These are phyloP conservation scores for Choanephora cucurbitarum DNA, from an alignment of 371 early-diverging fungal species.

Conservation along the genomic window DNA sequence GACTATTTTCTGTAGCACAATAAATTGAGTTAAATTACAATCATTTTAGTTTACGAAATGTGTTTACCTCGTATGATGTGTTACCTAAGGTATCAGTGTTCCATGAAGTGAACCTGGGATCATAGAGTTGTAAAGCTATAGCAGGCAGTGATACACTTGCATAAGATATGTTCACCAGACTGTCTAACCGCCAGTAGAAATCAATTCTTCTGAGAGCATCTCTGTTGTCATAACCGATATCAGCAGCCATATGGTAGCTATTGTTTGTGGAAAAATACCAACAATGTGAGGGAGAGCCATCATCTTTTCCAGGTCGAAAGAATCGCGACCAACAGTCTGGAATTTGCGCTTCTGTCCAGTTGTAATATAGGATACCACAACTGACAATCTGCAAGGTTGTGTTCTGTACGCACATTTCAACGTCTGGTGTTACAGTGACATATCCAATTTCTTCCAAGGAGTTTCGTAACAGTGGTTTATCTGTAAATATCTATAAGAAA, in stretches of 20 bases:
- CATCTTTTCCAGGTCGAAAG: conserved; percentile 9
- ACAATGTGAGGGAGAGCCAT: conserved; percentile 17
- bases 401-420: conserved; percentile 41
- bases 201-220: conserved; percentile 35
- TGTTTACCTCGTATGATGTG: conserved; percentile 29
- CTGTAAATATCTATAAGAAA: conserved; percentile 37
- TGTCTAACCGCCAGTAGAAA: conserved; percentile 42
- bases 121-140: conserved; percentile 34
- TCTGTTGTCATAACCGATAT: conserved; percentile 10
- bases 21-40: too few species aligned
- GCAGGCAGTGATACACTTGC: conserved; percentile 33
- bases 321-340: conserved; percentile 20
- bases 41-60: too few species aligned
- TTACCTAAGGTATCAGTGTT: conserved; percentile 13
- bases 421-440: conserved; percentile 29
- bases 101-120: conserved; percentile 35
- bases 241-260: conserved; percentile 25
- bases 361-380: conserved; percentile 28
- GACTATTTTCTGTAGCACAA: conserved; percentile 17
- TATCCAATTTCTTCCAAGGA: conserved; percentile 29
- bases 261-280: conserved; percentile 31
- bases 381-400: conserved; percentile 27
- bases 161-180: conserved; percentile 14
- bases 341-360: conserved; percentile 20
- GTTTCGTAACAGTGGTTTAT: conserved; percentile 35